These are phyloP conservation scores for Termitomyces sp. DNA, from an alignment of 768 basidiomycete species.

Conservation along the genomic window DNA sequence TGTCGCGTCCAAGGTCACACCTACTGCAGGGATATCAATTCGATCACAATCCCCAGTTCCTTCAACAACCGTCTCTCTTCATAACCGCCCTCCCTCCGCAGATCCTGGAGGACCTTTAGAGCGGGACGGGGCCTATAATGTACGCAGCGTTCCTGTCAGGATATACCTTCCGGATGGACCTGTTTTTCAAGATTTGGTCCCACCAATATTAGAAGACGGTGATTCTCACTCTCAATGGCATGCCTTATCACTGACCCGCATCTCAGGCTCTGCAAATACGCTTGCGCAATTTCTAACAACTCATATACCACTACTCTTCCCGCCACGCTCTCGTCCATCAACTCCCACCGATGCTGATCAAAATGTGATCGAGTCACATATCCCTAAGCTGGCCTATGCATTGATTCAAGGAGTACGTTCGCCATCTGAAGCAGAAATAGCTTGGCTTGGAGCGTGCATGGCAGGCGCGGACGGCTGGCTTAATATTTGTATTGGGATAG, in stretches of 20 bases:
- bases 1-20: constrained; percentile 89
- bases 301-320: constrained; percentile 80
- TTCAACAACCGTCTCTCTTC: constrained; percentile 52
- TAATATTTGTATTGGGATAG: constrained; percentile 75
- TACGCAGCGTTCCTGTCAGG: constrained; percentile 84
- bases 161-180: constrained; percentile 89
- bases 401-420: constrained; percentile 80
- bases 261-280: constrained; percentile 64
- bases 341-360: constrained; percentile 36
- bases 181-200: constrained; percentile 83
- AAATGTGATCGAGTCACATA: constrained; percentile 26
- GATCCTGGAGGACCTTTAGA: constrained; percentile 51
- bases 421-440: constrained; percentile 85
- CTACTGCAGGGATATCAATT: constrained; percentile 55
- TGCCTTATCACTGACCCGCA: not conserved
- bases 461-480: constrained; percentile 96
- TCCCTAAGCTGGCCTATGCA: constrained; percentile 61
- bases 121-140: constrained; percentile 81
- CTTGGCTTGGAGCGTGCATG: constrained; percentile 90
- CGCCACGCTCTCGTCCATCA: constrained; percentile 37
- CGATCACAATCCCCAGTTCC: constrained; percentile 54
- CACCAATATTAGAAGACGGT: constrained; percentile 79
- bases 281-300: constrained; percentile 62
- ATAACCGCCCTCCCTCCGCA: constrained; percentile 58
- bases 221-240: not conserved